Evolutionary conservation across 2,329 filamentous ascomycete genomes (phyloP).

Genomic region (Tothia fuscella): DNA sequence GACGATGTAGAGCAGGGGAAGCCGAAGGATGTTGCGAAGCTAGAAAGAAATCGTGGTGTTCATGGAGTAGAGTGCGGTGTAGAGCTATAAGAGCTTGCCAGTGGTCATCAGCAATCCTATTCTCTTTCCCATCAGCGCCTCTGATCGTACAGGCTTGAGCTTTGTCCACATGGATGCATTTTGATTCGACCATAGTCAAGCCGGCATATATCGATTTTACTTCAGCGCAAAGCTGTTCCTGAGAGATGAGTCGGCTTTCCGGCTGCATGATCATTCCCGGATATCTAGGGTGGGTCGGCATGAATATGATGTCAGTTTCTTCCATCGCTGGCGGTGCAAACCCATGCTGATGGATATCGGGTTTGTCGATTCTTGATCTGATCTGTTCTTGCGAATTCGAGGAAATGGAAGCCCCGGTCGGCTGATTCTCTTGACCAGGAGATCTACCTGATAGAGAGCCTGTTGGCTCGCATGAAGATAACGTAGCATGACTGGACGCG

Average conservation of each 20-base stretch:
- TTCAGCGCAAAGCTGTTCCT: conserved; percentile 68
- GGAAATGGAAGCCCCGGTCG: too few species aligned
- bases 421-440: too few species aligned
- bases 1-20: conserved; percentile 48
- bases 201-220: conserved; percentile 76
- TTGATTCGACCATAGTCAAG: conserved; percentile 72
- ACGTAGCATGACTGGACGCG: too few species aligned
- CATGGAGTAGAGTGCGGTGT: conserved; percentile 43
- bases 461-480: too few species aligned
- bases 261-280: conserved; percentile 41
- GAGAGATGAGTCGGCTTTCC: conserved; percentile 56
- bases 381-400: too few species aligned
- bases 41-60: conserved; percentile 51
- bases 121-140: background rate
- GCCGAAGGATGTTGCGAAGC: conserved; percentile 79
- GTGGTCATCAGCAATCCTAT: conserved; percentile 42
- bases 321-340: too few species aligned
- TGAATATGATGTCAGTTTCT: too few species aligned
- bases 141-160: conserved; percentile 32
- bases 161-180: conserved; percentile 74
- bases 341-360: too few species aligned
- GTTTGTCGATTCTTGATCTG: too few species aligned
- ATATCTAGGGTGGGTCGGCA: conserved; percentile 1
- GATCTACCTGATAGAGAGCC: too few species aligned
- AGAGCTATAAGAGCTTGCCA: conserved; percentile 76